phyloP scores from a whole-genome alignment of 225 moss, liverwort and hornwort species.

The Takakia lepidozioides region DNA sequence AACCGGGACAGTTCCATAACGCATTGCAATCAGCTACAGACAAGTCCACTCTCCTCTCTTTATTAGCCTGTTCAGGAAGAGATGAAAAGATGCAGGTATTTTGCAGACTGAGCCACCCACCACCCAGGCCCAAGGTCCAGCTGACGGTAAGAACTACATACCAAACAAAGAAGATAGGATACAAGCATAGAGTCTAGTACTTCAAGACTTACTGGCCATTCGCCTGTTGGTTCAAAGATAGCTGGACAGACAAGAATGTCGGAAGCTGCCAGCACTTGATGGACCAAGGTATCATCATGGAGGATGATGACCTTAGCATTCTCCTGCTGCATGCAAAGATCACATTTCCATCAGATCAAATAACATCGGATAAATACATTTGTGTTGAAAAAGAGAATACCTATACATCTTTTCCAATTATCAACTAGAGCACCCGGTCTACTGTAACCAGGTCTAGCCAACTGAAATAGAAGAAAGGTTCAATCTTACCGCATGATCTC shows the following conservation, averaged over 20 bases:
- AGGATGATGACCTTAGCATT: conserved; percentile 33
- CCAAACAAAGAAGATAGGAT: too few species aligned
- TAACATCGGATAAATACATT: too few species aligned
- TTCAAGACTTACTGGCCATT: conserved; percentile 48
- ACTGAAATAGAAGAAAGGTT: neutral
- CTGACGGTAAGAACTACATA: too few species aligned
- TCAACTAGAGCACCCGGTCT: too few species aligned
- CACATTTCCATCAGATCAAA: too few species aligned
- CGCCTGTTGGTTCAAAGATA: conserved; percentile 38
- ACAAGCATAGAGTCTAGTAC: too few species aligned
- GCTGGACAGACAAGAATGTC: conserved; percentile 55
- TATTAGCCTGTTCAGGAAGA: too few species aligned
- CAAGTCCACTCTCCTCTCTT: conserved; percentile 1
- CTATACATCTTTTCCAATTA: too few species aligned
- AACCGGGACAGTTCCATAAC: conserved; percentile 59
- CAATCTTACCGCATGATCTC: conserved; percentile 10
- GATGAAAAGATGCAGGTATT: conserved; percentile 1
- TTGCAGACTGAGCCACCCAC: too few species aligned
- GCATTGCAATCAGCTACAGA: conserved; percentile 55
- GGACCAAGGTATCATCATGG: conserved; percentile 44
- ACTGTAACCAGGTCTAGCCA: too few species aligned
- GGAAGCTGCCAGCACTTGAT: conserved; percentile 52
- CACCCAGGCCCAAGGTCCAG: too few species aligned
- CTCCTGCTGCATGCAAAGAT: conserved; percentile 25
- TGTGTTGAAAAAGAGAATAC: too few species aligned